phyloP scores from a whole-genome alignment of 2,329 filamentous ascomycete genomes.

The Aureobasidium zeae region DNA sequence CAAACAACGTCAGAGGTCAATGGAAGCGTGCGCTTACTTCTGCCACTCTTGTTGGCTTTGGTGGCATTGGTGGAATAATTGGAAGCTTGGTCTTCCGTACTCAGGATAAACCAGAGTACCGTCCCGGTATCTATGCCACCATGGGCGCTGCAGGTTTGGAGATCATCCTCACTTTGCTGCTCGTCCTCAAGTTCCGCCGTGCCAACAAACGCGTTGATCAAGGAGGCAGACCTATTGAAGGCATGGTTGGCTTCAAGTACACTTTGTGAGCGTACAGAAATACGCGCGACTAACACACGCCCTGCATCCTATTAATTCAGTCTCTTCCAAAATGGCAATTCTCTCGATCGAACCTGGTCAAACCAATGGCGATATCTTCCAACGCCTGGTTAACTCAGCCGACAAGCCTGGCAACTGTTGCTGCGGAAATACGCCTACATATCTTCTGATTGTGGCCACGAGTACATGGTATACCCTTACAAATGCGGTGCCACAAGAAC shows the following conservation, averaged over 20 bases:
- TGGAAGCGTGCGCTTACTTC: constrained; percentile 79
- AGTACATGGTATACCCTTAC: too few species aligned
- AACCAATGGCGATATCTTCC: too few species aligned
- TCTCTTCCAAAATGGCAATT: too few species aligned
- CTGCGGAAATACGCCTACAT: too few species aligned
- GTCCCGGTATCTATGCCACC: constrained; percentile 27
- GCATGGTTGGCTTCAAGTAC: constrained; percentile 29
- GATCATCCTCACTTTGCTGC: constrained; percentile 24
- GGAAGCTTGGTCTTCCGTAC: constrained; percentile 27
- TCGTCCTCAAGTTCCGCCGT: constrained; percentile 27
- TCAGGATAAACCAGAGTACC: constrained; percentile 27
- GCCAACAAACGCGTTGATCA: constrained; percentile 29
- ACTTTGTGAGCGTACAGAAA: too few species aligned
- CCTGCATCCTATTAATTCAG: too few species aligned
- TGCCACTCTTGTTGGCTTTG: constrained; percentile 65
- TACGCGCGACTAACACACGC: too few species aligned
- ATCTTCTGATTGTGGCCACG: too few species aligned
- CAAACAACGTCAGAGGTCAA: constrained; percentile 79
- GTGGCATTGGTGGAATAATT: constrained; percentile 66
- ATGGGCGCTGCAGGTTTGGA: constrained; percentile 25
- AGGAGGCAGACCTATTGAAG: constrained; percentile 30
- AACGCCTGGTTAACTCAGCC: too few species aligned
- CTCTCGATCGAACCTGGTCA: too few species aligned
- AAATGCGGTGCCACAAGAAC: too few species aligned
- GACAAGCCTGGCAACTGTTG: too few species aligned